A percentile compares a stretch with the other conserved stretches of the same genome.
Evolutionary conservation across 169 alveolate species (phyloP).

Genomic region (Plasmodium reichenowi): DNA sequence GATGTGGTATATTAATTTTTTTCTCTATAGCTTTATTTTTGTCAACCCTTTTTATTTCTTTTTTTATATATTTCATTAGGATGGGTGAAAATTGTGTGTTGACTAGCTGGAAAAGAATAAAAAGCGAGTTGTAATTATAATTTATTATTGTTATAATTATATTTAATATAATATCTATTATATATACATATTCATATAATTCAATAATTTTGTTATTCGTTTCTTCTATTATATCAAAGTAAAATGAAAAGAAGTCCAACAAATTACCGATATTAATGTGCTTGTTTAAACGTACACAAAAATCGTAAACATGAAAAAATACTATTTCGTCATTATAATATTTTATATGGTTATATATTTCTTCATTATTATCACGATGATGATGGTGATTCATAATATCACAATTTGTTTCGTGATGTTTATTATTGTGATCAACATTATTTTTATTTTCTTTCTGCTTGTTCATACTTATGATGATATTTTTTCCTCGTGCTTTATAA

Average conservation of each 20-base stretch:
- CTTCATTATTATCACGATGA: neutral
- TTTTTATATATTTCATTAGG: neutral
- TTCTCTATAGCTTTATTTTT: too few species aligned
- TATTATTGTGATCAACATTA: neutral
- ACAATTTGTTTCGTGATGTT: too few species aligned
- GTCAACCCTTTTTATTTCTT: neutral
- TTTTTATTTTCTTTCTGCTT: neutral
- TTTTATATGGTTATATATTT: neutral
- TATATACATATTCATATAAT: conserved; percentile 45
- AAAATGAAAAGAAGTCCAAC: conserved; percentile 34
- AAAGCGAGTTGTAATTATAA: conserved; percentile 58
- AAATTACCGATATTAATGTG: conserved; percentile 31
- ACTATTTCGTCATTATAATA: conserved; percentile 11
- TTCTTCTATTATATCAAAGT: conserved; percentile 37
- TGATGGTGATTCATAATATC: neutral
- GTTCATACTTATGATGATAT: too few species aligned
- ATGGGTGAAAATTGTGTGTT: neutral
- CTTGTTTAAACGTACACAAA: conserved; percentile 23
- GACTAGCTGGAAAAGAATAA: conserved; percentile 24
- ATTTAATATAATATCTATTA: conserved; percentile 37
- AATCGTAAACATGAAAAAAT: conserved; percentile 31
- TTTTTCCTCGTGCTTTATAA: too few species aligned
- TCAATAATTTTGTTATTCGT: conserved; percentile 53
- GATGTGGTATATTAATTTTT: neutral
- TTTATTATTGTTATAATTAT: conserved; percentile 33